phyloP scores from a whole-genome alignment of 371 early-diverging fungal genomes.

The Mucor racemosus region DNA sequence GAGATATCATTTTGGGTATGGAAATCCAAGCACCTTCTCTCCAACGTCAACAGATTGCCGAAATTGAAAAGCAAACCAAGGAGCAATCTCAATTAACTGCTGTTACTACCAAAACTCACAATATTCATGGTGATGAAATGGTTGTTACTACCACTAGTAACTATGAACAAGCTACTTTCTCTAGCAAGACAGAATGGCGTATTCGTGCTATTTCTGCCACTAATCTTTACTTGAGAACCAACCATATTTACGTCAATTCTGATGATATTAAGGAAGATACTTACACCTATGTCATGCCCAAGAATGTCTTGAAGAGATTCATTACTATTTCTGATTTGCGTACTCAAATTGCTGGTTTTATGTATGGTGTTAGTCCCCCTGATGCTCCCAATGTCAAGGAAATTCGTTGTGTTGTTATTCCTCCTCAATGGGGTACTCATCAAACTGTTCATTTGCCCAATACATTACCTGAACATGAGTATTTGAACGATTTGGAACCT shows the following conservation, averaged over 20 bases:
- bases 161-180: slow-evolving; percentile 96
- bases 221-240: slow-evolving; percentile 92
- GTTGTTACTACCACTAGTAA: slow-evolving; percentile 97
- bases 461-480: slow-evolving; percentile 88
- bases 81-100: slow-evolving; percentile 94
- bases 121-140: slow-evolving; percentile 98
- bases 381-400: slow-evolving; percentile 96
- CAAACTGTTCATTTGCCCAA: slow-evolving; percentile 92
- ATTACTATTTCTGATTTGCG: slow-evolving; percentile 95
- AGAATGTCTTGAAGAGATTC: slow-evolving; percentile 95
- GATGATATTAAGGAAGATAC: slow-evolving; percentile 92
- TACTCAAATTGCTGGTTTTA: slow-evolving; percentile 93
- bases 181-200: slow-evolving; percentile 99
- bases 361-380: slow-evolving; percentile 93
- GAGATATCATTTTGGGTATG: slow-evolving; percentile 99
- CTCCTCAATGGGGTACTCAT: slow-evolving; percentile 98
- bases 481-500: slow-evolving; percentile 91
- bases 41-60: slow-evolving; percentile 97
- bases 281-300: slow-evolving; percentile 95
- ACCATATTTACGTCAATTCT: slow-evolving; percentile 94
- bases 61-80: slow-evolving; percentile 95
- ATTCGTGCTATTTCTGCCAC: slow-evolving; percentile 95
- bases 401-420: slow-evolving; percentile 92
- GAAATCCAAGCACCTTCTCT: slow-evolving; percentile 97
- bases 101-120: slow-evolving; percentile 94